Evolutionary conservation across 441 rosid genomes (phyloP).

Genomic region (Geranium incanum): DNA sequence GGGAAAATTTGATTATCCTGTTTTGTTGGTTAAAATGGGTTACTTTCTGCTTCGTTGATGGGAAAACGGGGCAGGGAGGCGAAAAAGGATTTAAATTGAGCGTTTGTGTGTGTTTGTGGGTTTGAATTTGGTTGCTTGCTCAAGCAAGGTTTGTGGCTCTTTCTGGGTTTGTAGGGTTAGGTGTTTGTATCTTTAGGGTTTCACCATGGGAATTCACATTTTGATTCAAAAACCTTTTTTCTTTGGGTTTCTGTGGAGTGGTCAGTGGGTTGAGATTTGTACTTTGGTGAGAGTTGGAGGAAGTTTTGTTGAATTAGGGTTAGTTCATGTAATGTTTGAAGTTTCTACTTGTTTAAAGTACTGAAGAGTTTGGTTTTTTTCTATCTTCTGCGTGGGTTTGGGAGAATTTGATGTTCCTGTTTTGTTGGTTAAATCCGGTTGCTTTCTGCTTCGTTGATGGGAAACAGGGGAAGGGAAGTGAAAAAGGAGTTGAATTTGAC

Average conservation of each 20-base stretch:
- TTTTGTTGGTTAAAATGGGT: constrained; percentile 13
- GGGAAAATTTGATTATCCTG: background rate
- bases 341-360: background rate
- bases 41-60: constrained; percentile 10
- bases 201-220: background rate
- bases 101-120: background rate
- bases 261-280: background rate
- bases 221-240: background rate
- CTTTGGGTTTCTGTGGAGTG: background rate
- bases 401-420: background rate
- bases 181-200: constrained; percentile 1
- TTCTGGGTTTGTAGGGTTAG: constrained; percentile 17
- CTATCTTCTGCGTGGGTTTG: constrained; percentile 2
- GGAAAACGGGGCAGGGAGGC: background rate
- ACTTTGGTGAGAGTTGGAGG: background rate
- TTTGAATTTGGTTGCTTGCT: background rate
- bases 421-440: constrained; percentile 13
- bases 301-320: constrained; percentile 30
- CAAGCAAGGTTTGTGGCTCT: background rate
- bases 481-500: background rate
- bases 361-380: background rate
- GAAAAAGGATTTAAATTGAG: background rate
- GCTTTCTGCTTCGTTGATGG: constrained; percentile 6
- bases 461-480: background rate
- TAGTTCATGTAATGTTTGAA: background rate